These are phyloP conservation scores for Dacryopinax primogenitus DNA, from an alignment of 768 basidiomycete species.

Conservation along the genomic window DNA sequence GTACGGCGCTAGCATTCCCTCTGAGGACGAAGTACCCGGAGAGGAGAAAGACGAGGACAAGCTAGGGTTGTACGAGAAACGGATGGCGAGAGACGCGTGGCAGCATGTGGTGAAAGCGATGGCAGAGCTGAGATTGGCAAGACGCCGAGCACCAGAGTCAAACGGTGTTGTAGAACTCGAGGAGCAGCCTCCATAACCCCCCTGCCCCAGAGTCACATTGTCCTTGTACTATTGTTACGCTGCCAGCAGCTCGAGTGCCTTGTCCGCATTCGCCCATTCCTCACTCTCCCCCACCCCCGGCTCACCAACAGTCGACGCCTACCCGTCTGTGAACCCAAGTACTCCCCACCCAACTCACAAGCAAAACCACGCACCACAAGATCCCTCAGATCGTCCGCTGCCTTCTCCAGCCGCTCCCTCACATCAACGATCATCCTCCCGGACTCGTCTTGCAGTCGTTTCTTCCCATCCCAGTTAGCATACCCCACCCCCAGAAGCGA, in stretches of 20 bases:
- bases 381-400: conserved; percentile 48
- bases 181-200: conserved; percentile 1
- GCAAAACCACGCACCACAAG: conserved; percentile 45
- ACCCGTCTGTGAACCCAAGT: not conserved
- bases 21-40: conserved; percentile 19
- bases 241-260: conserved; percentile 41
- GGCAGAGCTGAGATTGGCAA: conserved; percentile 42
- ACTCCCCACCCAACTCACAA: conserved; percentile 8
- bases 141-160: not conserved
- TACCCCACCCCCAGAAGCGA: not conserved
- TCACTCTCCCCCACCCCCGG: conserved; percentile 26
- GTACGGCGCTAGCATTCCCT: conserved; percentile 61
- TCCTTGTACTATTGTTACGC: conserved; percentile 26
- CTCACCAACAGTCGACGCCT: conserved; percentile 34
- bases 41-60: conserved; percentile 23
- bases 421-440: conserved; percentile 69
- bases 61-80: conserved; percentile 64
- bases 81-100: conserved; percentile 68
- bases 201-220: not conserved
- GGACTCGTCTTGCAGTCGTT: conserved; percentile 59
- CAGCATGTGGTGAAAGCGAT: conserved; percentile 57
- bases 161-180: not conserved
- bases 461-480: conserved; percentile 29
- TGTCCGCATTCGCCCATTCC: conserved; percentile 46
- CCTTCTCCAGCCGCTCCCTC: conserved; percentile 45